phyloP scores from a whole-genome alignment of 768 basidiomycete genomes.

The Serendipita indica region DNA sequence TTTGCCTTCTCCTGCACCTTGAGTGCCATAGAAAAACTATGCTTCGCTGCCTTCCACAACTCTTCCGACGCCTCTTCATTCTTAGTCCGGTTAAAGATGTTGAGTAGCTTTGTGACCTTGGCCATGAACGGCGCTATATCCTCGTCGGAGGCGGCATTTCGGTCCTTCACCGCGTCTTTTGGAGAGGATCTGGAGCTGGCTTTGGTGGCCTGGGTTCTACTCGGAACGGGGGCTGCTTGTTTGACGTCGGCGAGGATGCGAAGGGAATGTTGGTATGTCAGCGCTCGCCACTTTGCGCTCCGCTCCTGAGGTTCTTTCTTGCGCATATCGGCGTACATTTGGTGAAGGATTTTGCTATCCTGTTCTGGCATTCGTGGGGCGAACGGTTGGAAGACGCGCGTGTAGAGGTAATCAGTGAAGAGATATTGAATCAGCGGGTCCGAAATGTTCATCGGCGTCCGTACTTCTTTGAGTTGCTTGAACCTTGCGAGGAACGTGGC shows the following conservation, averaged over 20 bases:
- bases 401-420: not conserved
- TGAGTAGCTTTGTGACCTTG: not conserved
- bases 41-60: not conserved
- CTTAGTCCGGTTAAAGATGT: not conserved
- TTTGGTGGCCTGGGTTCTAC: too few species aligned
- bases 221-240: not conserved
- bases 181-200: not conserved
- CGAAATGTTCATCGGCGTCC: not conserved
- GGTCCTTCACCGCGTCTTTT: not conserved
- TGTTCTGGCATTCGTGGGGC: not conserved
- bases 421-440: not conserved
- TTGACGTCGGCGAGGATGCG: not conserved
- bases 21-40: not conserved
- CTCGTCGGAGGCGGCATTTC: too few species aligned
- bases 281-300: not conserved
- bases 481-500: not conserved
- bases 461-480: not conserved
- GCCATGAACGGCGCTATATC: not conserved
- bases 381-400: not conserved
- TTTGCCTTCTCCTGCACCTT: not conserved
- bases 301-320: conserved; percentile 1
- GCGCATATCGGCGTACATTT: not conserved
- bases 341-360: not conserved
- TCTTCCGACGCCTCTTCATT: not conserved
- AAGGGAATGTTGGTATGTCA: not conserved